Evolutionary conservation across 306 rosid genomes (phyloP), one percentile per base, ranked within the genome.

Genomic region (Inga laurina): DNA sequence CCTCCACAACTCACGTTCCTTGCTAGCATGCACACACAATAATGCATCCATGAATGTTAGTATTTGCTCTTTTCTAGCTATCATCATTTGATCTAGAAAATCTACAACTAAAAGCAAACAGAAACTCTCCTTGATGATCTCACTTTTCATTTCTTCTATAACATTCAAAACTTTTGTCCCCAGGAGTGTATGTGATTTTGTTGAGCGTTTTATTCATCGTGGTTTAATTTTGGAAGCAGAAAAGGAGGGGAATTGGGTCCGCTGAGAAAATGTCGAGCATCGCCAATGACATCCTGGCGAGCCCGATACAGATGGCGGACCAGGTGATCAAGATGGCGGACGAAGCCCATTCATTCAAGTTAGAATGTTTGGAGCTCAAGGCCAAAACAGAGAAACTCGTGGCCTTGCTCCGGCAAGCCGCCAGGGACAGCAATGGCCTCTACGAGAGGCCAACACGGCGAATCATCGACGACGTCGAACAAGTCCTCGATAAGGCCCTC

Each of bases 221-320:
- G 34, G 34, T 32, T 32, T 32, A 3, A 32, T 39, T 39, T 39
- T 5, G 8, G 43, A 39, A 39, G 43, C 7, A 6, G 43, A 39
- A 39, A 39, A 39, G 41, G 49, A 27, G 61, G 34, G 5, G 16
- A 8, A 39, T 76, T 52, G 21, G 85, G 77, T 59, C 62, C 24
- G 41, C 70, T 76, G 41, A n/a, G 65, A 82, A 77, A 84, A 90
- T 90, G 92, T 89, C 93, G 84, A 84, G 88, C 56, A 81, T 88
- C 46, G 91, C 89, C 73, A 91, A 89, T 88, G 94, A 91, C 84
- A 89, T 89, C 86, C 87, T 91, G 85, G 89, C 93, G 70, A 76
- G 91, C 86, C 94, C 94, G 62, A 89, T 89, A 56, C 95, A 91
- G 81, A 75, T 91, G 82, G 93, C 95, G 65, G 95, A 91, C 87